A percentile compares a stretch with the other conserved stretches of the same genome.
Evolutionary conservation across 768 basidiomycete genomes (phyloP).

Genomic region (Xerocomellus intermedius): DNA sequence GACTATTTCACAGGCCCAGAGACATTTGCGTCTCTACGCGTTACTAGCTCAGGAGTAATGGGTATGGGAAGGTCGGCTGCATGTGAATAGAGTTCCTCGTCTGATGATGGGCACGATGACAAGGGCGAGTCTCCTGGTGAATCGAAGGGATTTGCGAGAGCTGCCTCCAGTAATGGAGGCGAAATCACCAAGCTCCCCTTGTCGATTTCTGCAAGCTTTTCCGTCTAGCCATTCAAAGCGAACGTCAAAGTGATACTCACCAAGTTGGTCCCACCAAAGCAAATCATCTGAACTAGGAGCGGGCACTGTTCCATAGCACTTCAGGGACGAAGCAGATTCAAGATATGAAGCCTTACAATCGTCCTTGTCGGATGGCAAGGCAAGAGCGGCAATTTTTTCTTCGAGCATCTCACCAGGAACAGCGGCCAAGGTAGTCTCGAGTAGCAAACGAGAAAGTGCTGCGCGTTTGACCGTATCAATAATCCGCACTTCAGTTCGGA

Average conservation of each 20-base stretch:
- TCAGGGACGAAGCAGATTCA: slow-evolving; percentile 1
- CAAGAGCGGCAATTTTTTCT: slow-evolving; percentile 64
- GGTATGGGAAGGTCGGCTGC: slow-evolving; percentile 71
- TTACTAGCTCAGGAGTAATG: slow-evolving; percentile 43
- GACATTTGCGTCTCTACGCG: slow-evolving; percentile 2
- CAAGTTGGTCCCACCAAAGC: slow-evolving; percentile 78
- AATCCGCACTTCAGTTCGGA: slow-evolving; percentile 72
- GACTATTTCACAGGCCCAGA: slow-evolving; percentile 12
- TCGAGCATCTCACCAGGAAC: slow-evolving; percentile 66
- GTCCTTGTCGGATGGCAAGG: slow-evolving; percentile 41
- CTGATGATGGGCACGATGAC: slow-evolving; percentile 77
- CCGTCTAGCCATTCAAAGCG: not conserved
- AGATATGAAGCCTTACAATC: slow-evolving; percentile 30
- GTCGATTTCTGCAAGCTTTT: slow-evolving; percentile 14
- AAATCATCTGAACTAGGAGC: slow-evolving; percentile 76
- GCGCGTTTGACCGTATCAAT: slow-evolving; percentile 77
- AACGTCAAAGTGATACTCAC: slow-evolving; percentile 36
- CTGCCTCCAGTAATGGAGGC: slow-evolving; percentile 44
- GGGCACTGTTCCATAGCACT: slow-evolving; percentile 53
- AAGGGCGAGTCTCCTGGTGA: slow-evolving; percentile 61
- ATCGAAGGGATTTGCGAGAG: slow-evolving; percentile 69
- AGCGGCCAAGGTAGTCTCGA: slow-evolving; percentile 62
- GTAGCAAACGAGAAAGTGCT: slow-evolving; percentile 62
- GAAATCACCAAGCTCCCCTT: slow-evolving; percentile 20
- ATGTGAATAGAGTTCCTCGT: slow-evolving; percentile 79